These are phyloP conservation scores for Kwoniella newhampshirensis DNA, from an alignment of 768 basidiomycete genomes.

Conservation along the genomic window DNA sequence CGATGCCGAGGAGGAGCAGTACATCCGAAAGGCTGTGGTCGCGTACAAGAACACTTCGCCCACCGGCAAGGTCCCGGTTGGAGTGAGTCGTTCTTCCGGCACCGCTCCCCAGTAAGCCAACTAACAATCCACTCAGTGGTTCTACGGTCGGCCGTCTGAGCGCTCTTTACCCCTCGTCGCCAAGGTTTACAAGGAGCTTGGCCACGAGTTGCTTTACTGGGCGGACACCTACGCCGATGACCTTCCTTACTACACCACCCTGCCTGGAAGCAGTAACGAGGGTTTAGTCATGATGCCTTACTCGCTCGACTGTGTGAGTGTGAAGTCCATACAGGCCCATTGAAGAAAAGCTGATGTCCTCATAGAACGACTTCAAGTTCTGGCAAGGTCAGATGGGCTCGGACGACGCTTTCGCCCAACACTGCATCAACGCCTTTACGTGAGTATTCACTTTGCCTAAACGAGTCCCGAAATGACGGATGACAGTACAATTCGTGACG, in stretches of 20 bases:
- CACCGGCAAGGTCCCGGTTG: conserved; percentile 28
- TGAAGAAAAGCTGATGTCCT: conserved; percentile 7
- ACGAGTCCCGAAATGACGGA: background rate
- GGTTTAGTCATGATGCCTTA: conserved; percentile 43
- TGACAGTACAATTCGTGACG: conserved; percentile 24
- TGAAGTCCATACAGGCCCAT: conserved; percentile 2
- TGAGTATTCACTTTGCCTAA: background rate
- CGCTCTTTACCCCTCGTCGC: conserved; percentile 30
- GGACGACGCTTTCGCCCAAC: conserved; percentile 20
- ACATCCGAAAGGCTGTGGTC: conserved; percentile 35
- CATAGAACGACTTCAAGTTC: conserved; percentile 39
- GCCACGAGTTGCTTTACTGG: conserved; percentile 36
- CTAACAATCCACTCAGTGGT: conserved; percentile 12
- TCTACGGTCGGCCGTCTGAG: conserved; percentile 28
- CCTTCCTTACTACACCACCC: conserved; percentile 35
- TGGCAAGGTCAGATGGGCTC: conserved; percentile 30
- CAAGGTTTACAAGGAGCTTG: conserved; percentile 44
- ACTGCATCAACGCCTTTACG: conserved; percentile 22
- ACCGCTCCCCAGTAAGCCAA: background rate
- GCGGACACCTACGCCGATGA: conserved; percentile 44
- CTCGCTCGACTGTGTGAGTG: conserved; percentile 31
- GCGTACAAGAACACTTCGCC: conserved; percentile 34
- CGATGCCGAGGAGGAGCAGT: conserved; percentile 35
- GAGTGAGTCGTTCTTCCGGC: conserved; percentile 7
- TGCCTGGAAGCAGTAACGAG: conserved; percentile 28